A percentile compares a stretch with the other conserved stretches of the same genome.
Conservation (phyloP, 1,284 basidiomycete genomes). For the Pholiota adiposa region DNA sequence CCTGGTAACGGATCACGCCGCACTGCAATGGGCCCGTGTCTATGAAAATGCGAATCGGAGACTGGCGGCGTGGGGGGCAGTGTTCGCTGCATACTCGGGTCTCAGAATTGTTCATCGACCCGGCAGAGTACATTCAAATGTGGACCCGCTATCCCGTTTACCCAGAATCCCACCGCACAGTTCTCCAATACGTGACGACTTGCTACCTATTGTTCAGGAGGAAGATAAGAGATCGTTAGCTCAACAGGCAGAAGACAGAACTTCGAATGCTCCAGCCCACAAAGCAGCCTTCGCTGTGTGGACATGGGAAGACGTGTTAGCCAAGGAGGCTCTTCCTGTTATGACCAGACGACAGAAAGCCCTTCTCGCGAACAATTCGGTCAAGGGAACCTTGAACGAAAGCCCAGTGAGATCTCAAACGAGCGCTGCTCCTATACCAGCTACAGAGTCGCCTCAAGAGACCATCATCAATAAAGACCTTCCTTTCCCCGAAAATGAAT, state of each 20-base stretch:
- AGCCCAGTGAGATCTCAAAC: not conserved
- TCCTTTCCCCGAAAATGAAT: not conserved
- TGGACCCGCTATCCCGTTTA: constrained; percentile 15
- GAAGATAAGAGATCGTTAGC: not conserved
- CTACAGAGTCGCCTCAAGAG: not conserved
- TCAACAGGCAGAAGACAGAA: constrained; percentile 7
- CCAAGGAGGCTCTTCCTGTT: not conserved
- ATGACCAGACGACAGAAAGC: not conserved
- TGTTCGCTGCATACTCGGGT: constrained; percentile 18
- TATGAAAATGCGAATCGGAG: constrained; percentile 18
- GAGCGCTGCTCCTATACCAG: not conserved
- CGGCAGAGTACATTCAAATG: constrained; percentile 19
- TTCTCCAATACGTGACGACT: constrained; percentile 5
- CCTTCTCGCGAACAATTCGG: too few relatives aligned
- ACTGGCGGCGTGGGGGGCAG: constrained; percentile 19
- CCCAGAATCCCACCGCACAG: constrained; percentile 11
- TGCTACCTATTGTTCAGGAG: constrained; percentile 1
- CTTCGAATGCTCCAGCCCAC: not conserved
- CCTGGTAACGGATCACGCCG: not conserved
- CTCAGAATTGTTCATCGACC: constrained; percentile 15
- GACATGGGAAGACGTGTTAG: not conserved
- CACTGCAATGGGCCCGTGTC: not conserved
- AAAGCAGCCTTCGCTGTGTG: constrained; percentile 1
- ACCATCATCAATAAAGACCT: not conserved
- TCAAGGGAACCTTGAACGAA: too few relatives aligned